A percentile compares a stretch with the other conserved stretches of the same genome.
Conservation (phyloP, 163 green algal species). For the Smithsoniella earleae region DNA sequence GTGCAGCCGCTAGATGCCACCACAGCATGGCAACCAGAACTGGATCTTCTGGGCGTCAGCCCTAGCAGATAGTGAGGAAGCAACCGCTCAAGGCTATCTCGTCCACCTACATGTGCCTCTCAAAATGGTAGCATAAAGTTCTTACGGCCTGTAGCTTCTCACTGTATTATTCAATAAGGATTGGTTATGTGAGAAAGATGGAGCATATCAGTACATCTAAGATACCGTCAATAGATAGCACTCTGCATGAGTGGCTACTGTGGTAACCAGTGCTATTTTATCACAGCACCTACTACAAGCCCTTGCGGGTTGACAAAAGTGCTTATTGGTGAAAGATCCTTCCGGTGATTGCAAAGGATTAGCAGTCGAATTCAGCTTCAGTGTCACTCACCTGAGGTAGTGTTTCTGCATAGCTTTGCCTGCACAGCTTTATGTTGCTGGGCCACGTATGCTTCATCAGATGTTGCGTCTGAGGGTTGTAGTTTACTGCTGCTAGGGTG, state of each 20-base stretch:
- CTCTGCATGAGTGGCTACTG: background rate
- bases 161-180: background rate
- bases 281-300: background rate
- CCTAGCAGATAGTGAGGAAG: constrained; percentile 18
- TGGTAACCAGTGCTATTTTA: background rate
- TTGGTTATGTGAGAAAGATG: background rate
- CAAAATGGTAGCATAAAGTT: background rate
- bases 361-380: too few relatives aligned
- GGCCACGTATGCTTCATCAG: too few relatives aligned
- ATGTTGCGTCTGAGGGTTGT: too few relatives aligned
- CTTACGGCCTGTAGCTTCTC: background rate
- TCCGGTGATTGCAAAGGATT: too few relatives aligned
- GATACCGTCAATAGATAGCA: background rate
- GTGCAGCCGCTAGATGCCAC: background rate
- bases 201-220: background rate
- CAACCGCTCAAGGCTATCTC: background rate
- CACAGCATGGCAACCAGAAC: background rate
- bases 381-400: too few relatives aligned
- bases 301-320: too few relatives aligned
- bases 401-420: too few relatives aligned
- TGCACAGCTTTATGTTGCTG: too few relatives aligned
- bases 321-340: too few relatives aligned
- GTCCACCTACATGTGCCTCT: background rate
- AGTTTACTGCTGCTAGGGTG: too few relatives aligned
- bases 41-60: background rate